A percentile compares a stretch with the other conserved stretches of the same genome.
Conservation (phyloP, 2,329 filamentous ascomycete genomes). For the Aspergillus puulaauensis region DNA sequence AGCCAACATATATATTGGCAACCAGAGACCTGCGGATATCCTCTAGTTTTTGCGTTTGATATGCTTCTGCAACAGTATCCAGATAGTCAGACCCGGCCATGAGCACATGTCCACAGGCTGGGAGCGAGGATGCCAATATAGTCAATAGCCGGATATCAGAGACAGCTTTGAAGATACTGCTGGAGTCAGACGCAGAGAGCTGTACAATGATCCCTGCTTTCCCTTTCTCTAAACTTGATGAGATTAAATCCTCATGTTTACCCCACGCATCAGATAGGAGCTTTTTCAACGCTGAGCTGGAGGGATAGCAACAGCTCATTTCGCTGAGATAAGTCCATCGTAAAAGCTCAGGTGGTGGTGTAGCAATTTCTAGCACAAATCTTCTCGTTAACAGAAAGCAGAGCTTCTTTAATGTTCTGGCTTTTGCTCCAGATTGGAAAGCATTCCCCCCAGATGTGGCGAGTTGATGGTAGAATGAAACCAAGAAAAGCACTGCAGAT, state of each 20-base stretch:
- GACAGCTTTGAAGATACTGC: slow-evolving; percentile 17
- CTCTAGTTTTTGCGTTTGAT: slow-evolving; percentile 57
- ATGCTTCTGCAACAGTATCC: slow-evolving; percentile 63
- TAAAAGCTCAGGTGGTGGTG: slow-evolving; percentile 52
- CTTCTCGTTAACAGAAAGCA: slow-evolving; percentile 65
- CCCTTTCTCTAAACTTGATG: slow-evolving; percentile 36
- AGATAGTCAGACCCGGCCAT: slow-evolving; percentile 85
- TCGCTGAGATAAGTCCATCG: slow-evolving; percentile 69
- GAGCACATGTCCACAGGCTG: slow-evolving; percentile 58
- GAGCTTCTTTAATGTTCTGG: slow-evolving; percentile 57
- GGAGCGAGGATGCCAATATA: slow-evolving; percentile 39
- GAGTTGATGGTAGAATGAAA: slow-evolving; percentile 63
- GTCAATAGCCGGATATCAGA: slow-evolving; percentile 38
- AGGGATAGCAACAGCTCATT: slow-evolving; percentile 66
- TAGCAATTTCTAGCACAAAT: slow-evolving; percentile 50
- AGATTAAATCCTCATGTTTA: slow-evolving; percentile 32
- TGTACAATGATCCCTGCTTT: slow-evolving; percentile 35
- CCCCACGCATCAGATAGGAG: slow-evolving; percentile 54
- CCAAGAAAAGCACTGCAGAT: slow-evolving; percentile 63
- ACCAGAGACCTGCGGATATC: slow-evolving; percentile 66
- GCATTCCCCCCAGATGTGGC: slow-evolving; percentile 35
- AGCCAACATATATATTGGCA: slow-evolving; percentile 71
- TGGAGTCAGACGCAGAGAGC: slow-evolving; percentile 21
- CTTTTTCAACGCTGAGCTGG: slow-evolving; percentile 55
- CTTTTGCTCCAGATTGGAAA: slow-evolving; percentile 36